Evolutionary conservation across 495 filamentous ascomycete genomes (phyloP).

Genomic region (Evernia prunastri): DNA sequence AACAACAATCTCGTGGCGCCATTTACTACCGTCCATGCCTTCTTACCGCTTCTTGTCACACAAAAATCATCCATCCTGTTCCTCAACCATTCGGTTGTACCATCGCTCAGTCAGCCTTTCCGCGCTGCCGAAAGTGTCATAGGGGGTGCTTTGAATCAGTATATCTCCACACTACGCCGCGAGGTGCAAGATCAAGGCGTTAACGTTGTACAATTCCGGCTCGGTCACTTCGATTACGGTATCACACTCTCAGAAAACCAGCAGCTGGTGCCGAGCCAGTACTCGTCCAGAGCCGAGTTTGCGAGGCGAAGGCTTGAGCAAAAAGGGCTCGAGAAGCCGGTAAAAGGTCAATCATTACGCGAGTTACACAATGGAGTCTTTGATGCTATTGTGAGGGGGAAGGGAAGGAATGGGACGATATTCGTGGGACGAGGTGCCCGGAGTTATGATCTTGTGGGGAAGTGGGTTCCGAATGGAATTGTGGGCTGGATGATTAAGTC

Average conservation of each 20-base stretch:
- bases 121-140: constrained; percentile 76
- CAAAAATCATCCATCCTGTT: constrained; percentile 59
- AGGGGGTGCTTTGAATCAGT: constrained; percentile 71
- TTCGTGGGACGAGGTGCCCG: constrained; percentile 75
- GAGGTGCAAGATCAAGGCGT: constrained; percentile 70
- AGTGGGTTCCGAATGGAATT: constrained; percentile 69
- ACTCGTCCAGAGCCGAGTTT: constrained; percentile 12
- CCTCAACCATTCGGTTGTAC: constrained; percentile 77
- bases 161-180: constrained; percentile 64
- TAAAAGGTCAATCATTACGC: constrained; percentile 56
- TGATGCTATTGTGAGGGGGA: constrained; percentile 64
- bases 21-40: constrained; percentile 76
- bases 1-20: constrained; percentile 92
- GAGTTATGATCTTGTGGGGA: constrained; percentile 79
- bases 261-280: constrained; percentile 21
- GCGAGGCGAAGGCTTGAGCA: constrained; percentile 14
- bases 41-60: constrained; percentile 68
- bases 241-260: constrained; percentile 23
- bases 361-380: constrained; percentile 80
- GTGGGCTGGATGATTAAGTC: constrained; percentile 74
- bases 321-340: constrained; percentile 2
- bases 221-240: constrained; percentile 76
- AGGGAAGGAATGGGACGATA: constrained; percentile 38
- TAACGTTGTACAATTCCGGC: constrained; percentile 72
- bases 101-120: constrained; percentile 74